Conservation (phyloP, 305 asterid species). For the Solanum hybrid region DNA sequence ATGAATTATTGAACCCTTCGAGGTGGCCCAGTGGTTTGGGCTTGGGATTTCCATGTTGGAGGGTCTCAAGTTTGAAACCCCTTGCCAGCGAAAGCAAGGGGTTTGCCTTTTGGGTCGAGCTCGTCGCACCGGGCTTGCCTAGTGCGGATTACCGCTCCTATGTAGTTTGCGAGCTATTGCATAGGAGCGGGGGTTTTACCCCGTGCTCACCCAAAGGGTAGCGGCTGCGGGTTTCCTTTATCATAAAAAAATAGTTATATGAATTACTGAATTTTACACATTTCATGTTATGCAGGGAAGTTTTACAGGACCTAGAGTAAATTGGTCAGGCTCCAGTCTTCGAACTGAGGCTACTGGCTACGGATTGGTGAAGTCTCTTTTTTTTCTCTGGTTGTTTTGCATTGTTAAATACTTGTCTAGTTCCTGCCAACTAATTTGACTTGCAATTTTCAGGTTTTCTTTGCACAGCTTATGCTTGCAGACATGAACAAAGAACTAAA, state of each 20-base stretch:
- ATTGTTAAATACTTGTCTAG: not conserved
- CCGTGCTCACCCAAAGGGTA: not conserved
- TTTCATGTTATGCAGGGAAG: conserved; percentile 59
- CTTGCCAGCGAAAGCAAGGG: not conserved
- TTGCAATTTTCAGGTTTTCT: conserved; percentile 64
- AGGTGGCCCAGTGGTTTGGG: not conserved
- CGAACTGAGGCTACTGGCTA: conserved; percentile 99
- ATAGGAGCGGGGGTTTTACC: not conserved
- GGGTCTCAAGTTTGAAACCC: not conserved
- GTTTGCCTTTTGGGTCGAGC: not conserved
- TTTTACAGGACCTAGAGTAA: conserved; percentile 92
- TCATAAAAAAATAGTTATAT: not conserved
- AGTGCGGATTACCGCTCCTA: not conserved
- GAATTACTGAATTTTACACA: not conserved
- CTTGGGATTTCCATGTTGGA: not conserved
- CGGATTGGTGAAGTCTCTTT: conserved; percentile 65
- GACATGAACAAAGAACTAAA: conserved; percentile 97
- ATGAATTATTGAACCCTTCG: not conserved
- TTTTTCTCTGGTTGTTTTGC: not conserved
- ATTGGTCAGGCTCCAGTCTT: conserved; percentile 96
- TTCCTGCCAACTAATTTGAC: conserved; percentile 14
- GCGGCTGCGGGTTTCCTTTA: not conserved
- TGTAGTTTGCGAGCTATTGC: not conserved
- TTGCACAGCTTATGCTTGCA: conserved; percentile 92
- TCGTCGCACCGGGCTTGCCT: not conserved